These are phyloP conservation scores for Arachnomyces sp. DNA, from an alignment of 2,329 filamentous ascomycete genomes.

Conservation along the genomic window DNA sequence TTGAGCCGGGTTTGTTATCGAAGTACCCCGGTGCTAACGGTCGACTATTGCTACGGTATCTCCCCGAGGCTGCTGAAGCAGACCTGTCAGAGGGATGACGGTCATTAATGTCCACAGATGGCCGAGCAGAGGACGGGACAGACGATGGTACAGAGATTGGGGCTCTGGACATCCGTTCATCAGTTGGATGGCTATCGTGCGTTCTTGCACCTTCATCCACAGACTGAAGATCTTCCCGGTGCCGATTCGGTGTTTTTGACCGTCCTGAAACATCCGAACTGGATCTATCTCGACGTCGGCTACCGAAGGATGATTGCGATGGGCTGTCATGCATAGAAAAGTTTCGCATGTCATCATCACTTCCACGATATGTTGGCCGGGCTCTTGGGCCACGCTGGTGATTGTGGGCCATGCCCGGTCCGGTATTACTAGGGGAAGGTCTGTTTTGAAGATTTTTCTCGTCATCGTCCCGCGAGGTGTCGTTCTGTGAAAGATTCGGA, in stretches of 20 bases:
- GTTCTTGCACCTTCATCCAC: conserved; percentile 39
- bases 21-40: conserved; percentile 24
- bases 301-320: conserved; percentile 33
- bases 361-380: conserved; percentile 15
- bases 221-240: conserved; percentile 48
- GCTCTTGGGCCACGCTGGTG: conserved; percentile 7
- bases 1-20: conserved; percentile 22
- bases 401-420: conserved; percentile 16
- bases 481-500: conserved; percentile 27
- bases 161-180: conserved; percentile 20
- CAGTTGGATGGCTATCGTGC: conserved; percentile 19
- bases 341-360: conserved; percentile 29
- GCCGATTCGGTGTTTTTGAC: conserved; percentile 46
- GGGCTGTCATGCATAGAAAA: conserved; percentile 24
- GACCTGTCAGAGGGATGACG: conserved; percentile 26
- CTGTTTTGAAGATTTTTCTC: conserved; percentile 24
- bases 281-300: conserved; percentile 44
- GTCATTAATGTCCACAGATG: conserved; percentile 28
- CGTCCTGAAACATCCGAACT: conserved; percentile 48
- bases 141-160: conserved; percentile 24
- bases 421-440: conserved; percentile 30
- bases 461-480: conserved; percentile 32
- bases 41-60: conserved; percentile 33
- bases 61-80: conserved; percentile 32
- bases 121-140: conserved; percentile 28